Conservation (phyloP, 306 rosid genomes). For the Amphicarpaea edgeworthii region DNA sequence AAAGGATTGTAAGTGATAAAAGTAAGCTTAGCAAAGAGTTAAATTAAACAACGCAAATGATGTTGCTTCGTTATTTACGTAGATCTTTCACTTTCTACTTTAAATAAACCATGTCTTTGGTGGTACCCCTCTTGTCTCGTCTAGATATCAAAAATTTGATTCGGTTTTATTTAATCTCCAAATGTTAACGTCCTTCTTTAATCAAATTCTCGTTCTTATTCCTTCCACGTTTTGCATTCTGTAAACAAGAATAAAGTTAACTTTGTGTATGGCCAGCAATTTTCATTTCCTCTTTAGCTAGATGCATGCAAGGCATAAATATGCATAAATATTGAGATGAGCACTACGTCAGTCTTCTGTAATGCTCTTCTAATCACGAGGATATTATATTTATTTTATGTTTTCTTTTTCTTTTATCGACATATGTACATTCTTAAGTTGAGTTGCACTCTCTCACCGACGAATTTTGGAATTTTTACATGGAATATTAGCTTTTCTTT, state of each 20-base stretch:
- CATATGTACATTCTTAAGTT: neutral
- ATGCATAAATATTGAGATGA: neutral
- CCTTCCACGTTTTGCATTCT: conserved; percentile 23
- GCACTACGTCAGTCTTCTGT: conserved; percentile 51
- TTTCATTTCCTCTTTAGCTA: conserved; percentile 17
- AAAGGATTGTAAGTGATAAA: conserved; percentile 19
- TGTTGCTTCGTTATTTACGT: neutral
- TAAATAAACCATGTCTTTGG: neutral
- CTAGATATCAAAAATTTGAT: neutral
- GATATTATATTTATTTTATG: neutral
- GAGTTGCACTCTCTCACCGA: neutral
- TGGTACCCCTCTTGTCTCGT: conserved; percentile 29
- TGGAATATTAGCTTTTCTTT: neutral
- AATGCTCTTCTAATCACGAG: conserved; percentile 42
- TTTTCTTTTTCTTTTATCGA: neutral
- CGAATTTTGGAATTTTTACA: neutral
- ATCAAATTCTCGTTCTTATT: neutral
- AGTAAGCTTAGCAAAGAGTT: neutral
- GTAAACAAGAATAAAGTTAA: conserved; percentile 32
- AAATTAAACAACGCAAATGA: conserved; percentile 5
- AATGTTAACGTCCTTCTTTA: conserved; percentile 2
- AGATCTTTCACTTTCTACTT: neutral
- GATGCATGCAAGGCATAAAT: neutral
- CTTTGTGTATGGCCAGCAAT: conserved; percentile 15
- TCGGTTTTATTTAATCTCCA: neutral